These are phyloP conservation scores for Penicillium taxi DNA, from an alignment of 495 filamentous ascomycete species.

Conservation along the genomic window DNA sequence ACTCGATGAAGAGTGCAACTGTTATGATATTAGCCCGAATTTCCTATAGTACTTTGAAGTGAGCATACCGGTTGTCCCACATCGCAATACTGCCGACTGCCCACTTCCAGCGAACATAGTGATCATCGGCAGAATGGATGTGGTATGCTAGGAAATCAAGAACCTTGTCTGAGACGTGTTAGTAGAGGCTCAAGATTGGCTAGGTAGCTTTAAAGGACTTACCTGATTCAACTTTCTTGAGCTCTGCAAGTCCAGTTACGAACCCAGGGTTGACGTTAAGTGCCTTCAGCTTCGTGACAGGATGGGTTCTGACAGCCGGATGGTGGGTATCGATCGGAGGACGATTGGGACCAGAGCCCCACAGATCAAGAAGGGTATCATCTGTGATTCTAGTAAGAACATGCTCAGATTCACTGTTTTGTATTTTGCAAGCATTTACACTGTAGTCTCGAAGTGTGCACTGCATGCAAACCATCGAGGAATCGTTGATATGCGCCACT, in stretches of 20 bases:
- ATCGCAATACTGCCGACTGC: conserved; percentile 46
- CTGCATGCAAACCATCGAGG: conserved; percentile 41
- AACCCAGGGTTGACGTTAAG: conserved; percentile 45
- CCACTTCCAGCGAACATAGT: conserved; percentile 49
- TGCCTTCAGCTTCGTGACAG: conserved; percentile 45
- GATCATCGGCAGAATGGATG: conserved; percentile 47
- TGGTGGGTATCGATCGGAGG: conserved; percentile 48
- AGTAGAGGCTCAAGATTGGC: not conserved
- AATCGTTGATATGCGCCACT: conserved; percentile 39
- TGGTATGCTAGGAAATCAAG: conserved; percentile 45
- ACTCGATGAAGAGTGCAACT: conserved; percentile 42
- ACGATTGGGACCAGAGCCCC: conserved; percentile 40
- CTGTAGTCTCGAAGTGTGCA: conserved; percentile 43
- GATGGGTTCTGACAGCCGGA: conserved; percentile 48
- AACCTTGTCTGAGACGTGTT: conserved; percentile 29
- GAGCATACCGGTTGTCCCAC: conserved; percentile 43
- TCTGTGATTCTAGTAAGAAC: too few relatives aligned
- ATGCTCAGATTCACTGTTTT: too few relatives aligned
- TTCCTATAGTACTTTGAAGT: not conserved
- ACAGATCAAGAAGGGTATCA: conserved; percentile 36
- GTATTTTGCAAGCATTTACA: too few relatives aligned
- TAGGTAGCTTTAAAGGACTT: too few relatives aligned
- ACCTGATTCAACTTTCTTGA: conserved; percentile 45
- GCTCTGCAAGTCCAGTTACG: conserved; percentile 45
- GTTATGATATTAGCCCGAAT: not conserved